These are phyloP conservation scores for Tetragonia tetragonoides DNA, from an alignment of 148 eudicot genomes.

Conservation along the genomic window DNA sequence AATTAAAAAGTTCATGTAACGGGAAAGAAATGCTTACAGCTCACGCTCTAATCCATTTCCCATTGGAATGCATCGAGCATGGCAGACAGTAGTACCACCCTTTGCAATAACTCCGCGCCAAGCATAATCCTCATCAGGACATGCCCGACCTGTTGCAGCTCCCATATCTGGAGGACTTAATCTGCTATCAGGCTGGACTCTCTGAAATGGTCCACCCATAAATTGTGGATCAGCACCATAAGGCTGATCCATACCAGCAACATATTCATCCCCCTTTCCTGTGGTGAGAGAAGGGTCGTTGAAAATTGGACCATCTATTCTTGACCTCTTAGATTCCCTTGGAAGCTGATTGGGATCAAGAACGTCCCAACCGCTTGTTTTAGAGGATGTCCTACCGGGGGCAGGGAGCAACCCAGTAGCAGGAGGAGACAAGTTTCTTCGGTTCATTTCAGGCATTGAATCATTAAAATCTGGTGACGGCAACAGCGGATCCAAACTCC, in stretches of 20 bases:
- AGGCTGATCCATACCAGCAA: slow-evolving; percentile 30
- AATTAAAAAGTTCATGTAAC: not conserved
- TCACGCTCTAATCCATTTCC: slow-evolving; percentile 63
- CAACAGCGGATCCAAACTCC: slow-evolving; percentile 43
- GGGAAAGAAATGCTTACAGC: slow-evolving; percentile 55
- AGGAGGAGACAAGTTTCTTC: slow-evolving; percentile 65
- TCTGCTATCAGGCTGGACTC: slow-evolving; percentile 27
- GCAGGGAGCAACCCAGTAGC: slow-evolving; percentile 50
- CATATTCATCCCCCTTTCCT: slow-evolving; percentile 32
- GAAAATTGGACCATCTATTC: slow-evolving; percentile 42
- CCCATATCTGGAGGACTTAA: slow-evolving; percentile 26
- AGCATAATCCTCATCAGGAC: slow-evolving; percentile 46
- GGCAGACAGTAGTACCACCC: slow-evolving; percentile 84
- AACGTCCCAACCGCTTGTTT: slow-evolving; percentile 73
- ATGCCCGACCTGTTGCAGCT: slow-evolving; percentile 34
- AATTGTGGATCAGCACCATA: slow-evolving; percentile 35
- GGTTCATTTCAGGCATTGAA: slow-evolving; percentile 41
- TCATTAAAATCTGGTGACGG: slow-evolving; percentile 53
- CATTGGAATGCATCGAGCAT: slow-evolving; percentile 84
- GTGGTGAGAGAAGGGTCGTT: slow-evolving; percentile 30
- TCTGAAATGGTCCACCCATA: slow-evolving; percentile 31
- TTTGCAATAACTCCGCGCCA: slow-evolving; percentile 97
- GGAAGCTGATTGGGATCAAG: slow-evolving; percentile 60
- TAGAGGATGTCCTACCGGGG: slow-evolving; percentile 44
- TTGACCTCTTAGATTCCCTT: slow-evolving; percentile 74